Conservation (phyloP, 352 stramenopile species). For the Thraustochytrium sp. region DNA sequence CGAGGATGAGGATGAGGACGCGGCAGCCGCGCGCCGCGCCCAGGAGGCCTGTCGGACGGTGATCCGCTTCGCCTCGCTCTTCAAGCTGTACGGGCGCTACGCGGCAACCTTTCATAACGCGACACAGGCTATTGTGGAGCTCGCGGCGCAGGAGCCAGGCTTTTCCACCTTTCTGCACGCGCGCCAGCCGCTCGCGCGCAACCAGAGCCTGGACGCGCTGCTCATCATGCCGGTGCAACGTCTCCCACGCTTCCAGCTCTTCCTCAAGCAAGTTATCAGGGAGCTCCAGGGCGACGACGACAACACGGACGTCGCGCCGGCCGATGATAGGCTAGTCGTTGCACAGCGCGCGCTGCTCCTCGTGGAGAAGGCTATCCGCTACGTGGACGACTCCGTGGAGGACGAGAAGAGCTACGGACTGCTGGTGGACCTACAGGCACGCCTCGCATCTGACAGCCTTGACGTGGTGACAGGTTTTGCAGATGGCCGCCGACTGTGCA, state of each 20-base stretch:
- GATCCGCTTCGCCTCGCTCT: not conserved
- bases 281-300: not conserved
- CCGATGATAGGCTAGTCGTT: not conserved
- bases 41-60: not conserved
- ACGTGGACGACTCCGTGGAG: conserved; percentile 3
- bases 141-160: not conserved
- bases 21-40: not conserved
- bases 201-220: not conserved
- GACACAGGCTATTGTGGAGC: not conserved
- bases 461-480: conserved; percentile 6
- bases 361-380: not conserved
- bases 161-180: not conserved
- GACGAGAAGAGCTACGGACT: not conserved
- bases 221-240: conserved; percentile 40
- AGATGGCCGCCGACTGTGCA: not conserved
- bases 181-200: not conserved
- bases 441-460: not conserved
- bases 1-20: not conserved
- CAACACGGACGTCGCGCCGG: not conserved
- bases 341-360: not conserved
- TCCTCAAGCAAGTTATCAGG: conserved; percentile 2
- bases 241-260: conserved; percentile 7
- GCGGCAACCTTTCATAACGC: not conserved
- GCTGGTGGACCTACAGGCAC: not conserved
- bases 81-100: conserved; percentile 21